Conservation (phyloP, 2,329 filamentous ascomycete genomes). For the Metarhizium robertsii region DNA sequence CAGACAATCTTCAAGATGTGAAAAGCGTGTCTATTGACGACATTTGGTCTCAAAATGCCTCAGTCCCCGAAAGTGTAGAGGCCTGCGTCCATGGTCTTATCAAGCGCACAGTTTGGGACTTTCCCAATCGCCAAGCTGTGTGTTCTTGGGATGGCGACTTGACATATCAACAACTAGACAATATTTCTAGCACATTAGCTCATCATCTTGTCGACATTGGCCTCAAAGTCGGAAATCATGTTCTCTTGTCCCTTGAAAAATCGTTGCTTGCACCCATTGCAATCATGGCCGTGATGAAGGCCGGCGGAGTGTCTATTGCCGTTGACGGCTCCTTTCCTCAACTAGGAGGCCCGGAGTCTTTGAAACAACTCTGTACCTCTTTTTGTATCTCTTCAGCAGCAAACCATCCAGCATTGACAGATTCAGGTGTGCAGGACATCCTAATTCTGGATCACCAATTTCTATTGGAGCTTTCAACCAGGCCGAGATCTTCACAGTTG, state of each 20-base stretch:
- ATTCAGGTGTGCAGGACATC: neutral
- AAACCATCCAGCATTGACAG: neutral
- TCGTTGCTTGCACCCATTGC: slow-evolving; percentile 14
- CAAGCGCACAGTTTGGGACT: slow-evolving; percentile 1
- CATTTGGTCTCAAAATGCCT: neutral
- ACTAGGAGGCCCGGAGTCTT: neutral
- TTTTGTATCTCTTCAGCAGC: neutral
- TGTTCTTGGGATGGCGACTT: slow-evolving; percentile 6
- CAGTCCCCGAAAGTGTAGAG: slow-evolving; percentile 1
- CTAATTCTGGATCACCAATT: neutral
- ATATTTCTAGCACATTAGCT: slow-evolving; percentile 2
- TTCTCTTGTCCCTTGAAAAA: slow-evolving; percentile 12
- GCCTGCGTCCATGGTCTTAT: slow-evolving; percentile 4
- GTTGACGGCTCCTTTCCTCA: slow-evolving; percentile 7
- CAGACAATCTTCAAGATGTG: neutral
- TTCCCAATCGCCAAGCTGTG: slow-evolving; percentile 1
- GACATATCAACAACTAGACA: slow-evolving; percentile 4
- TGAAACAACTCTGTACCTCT: neutral
- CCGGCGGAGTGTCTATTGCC: slow-evolving; percentile 13
- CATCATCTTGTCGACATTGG: neutral
- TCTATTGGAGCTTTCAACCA: neutral
- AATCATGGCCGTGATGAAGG: slow-evolving; percentile 15
- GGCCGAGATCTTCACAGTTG: neutral
- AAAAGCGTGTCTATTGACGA: neutral
- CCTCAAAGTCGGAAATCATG: neutral